Evolutionary conservation across 1,139 yeast genomes (phyloP), one percentile per base, ranked within the genome.

Genomic region (Blastobotrys buckinghamii): DNA sequence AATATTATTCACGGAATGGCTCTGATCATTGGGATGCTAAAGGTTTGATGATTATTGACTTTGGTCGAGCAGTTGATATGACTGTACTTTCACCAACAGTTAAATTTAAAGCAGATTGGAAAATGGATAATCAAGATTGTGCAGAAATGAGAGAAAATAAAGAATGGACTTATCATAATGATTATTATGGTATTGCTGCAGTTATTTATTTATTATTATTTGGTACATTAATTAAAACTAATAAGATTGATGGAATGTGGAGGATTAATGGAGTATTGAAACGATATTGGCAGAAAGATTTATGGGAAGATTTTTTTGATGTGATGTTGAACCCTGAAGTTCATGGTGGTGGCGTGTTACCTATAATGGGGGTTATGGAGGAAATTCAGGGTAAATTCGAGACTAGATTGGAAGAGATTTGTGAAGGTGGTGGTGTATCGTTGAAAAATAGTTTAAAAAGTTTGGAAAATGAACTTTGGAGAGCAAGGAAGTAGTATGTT

Each of bases 121-220:
- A 73, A 43, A 72, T 82, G 1, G 88, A 82, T 59, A 73, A 74
- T 48, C 92, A 83, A 58, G 95, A 87, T 59, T 87, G 95, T 61
- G 79, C 80, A 2, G 87, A 84, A 59, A 81, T 86, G 83, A 72
- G 80, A 50, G 68, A 75, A 2, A 72, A 77, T 2, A 61, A 72
- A 44, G 75, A 84, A 0, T 90, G 96, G 96, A 76, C 79, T 2
- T 87, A 76, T 60, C 90, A 89, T 59, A 82, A 85, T 2, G 97
- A 90, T 66, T 88, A 88, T 63, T 85, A 77, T 62, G 97, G 96
- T 0, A 56, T 87, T 26, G 97, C 96, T 0, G 77, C 83, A 32
- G 77, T 85, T 0, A 69, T 87, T 1, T 94, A 89, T 60, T 75
- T 83, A 0, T 65, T 90, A 70, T 70, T 90, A 38, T 85, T 80